These are phyloP conservation scores for Mycena metata DNA, from an alignment of 768 basidiomycete species.

Conservation along the genomic window DNA sequence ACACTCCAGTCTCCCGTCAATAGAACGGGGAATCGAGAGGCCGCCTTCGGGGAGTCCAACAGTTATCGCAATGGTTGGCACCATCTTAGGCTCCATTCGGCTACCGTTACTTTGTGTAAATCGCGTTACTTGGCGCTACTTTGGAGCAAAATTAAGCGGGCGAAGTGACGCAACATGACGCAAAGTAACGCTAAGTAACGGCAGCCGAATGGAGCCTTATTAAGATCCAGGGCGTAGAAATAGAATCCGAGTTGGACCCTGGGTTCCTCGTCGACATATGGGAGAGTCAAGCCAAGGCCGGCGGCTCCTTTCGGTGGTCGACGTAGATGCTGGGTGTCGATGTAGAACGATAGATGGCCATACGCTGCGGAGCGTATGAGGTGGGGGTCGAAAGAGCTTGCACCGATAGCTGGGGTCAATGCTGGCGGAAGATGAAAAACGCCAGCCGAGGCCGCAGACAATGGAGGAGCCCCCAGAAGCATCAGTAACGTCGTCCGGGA, in stretches of 20 bases:
- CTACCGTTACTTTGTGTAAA: too few species aligned
- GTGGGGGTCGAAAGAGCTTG: constrained; percentile 22
- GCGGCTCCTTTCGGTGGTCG: not conserved
- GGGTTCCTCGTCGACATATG: not conserved
- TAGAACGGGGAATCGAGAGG: constrained; percentile 7
- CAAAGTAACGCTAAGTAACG: too few species aligned
- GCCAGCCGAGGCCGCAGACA: constrained; percentile 31
- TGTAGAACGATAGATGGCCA: constrained; percentile 13
- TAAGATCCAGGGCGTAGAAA: not conserved
- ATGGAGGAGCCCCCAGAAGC: not conserved
- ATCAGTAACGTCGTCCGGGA: not conserved
- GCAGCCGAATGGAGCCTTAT: too few species aligned
- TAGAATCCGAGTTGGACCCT: not conserved
- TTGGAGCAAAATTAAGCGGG: too few species aligned
- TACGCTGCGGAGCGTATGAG: constrained; percentile 15
- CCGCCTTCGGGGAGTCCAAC: not conserved
- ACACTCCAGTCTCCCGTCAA: constrained; percentile 5
- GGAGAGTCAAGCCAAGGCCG: constrained; percentile 7
- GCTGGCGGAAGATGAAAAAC: constrained; percentile 13
- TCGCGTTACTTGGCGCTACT: too few species aligned
- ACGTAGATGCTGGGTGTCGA: constrained; percentile 1
- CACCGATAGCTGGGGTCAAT: not conserved
- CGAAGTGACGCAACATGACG: too few species aligned
- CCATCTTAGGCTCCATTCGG: too few species aligned
- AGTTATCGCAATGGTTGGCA: constrained; percentile 5